Evolutionary conservation across 2,329 filamentous ascomycete genomes (phyloP).

Genomic region (Decorospora gaudefroyi): DNA sequence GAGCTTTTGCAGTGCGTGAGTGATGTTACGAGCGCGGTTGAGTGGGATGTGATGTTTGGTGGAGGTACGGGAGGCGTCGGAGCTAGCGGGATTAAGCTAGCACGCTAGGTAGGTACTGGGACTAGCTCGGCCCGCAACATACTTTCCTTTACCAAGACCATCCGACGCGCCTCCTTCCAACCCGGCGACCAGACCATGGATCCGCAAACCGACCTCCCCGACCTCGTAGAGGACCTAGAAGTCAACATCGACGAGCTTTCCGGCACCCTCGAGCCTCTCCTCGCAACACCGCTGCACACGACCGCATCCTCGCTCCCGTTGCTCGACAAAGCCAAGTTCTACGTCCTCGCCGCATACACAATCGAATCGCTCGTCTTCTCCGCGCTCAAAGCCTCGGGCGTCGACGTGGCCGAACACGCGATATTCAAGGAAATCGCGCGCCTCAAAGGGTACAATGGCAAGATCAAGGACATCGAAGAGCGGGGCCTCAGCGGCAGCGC

Average conservation of each 20-base stretch:
- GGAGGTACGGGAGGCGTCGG: too few species aligned
- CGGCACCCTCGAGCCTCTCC: slow-evolving; percentile 72
- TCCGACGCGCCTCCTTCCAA: neutral
- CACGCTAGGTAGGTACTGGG: too few species aligned
- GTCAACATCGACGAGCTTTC: slow-evolving; percentile 79
- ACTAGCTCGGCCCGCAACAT: slow-evolving; percentile 35
- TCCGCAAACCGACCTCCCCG: slow-evolving; percentile 60
- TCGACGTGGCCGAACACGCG: slow-evolving; percentile 78
- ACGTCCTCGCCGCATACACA: slow-evolving; percentile 83
- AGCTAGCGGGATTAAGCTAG: too few species aligned
- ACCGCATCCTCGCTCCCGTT: slow-evolving; percentile 79
- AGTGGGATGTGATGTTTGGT: slow-evolving; percentile 4
- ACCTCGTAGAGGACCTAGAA: slow-evolving; percentile 74
- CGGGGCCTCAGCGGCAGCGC: slow-evolving; percentile 50
- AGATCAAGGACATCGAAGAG: slow-evolving; percentile 77
- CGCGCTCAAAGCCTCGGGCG: slow-evolving; percentile 76
- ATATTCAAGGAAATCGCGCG: slow-evolving; percentile 84
- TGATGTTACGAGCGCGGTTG: slow-evolving; percentile 17
- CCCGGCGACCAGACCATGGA: slow-evolving; percentile 54
- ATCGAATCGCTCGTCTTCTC: slow-evolving; percentile 90
- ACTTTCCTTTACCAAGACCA: slow-evolving; percentile 24
- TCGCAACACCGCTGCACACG: slow-evolving; percentile 66
- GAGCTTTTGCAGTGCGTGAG: slow-evolving; percentile 7
- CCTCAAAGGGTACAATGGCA: slow-evolving; percentile 88
- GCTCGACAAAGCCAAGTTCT: slow-evolving; percentile 93